Conservation (phyloP, 2,329 filamentous ascomycete species). For the Colletotrichum godetiae region DNA sequence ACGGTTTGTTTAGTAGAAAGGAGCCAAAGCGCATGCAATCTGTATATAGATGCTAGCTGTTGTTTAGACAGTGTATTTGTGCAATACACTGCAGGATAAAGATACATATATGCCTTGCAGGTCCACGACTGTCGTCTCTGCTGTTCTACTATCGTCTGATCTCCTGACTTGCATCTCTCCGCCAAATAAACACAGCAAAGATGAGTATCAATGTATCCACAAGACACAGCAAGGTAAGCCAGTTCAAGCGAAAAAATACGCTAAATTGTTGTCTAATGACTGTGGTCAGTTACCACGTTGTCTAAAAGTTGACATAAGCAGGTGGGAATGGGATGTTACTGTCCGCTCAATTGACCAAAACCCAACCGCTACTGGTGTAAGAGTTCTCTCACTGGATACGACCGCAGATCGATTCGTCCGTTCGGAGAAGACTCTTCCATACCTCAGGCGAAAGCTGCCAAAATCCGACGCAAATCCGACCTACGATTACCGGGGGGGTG, state of each 20-base stretch:
- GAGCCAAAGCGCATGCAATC: too few species aligned
- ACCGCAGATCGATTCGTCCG: background rate
- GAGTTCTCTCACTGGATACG: background rate
- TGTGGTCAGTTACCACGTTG: background rate
- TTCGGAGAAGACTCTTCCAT: background rate
- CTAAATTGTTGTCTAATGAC: background rate
- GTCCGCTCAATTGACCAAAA: background rate
- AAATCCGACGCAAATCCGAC: background rate
- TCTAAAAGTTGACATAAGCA: background rate
- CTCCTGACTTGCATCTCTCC: too few species aligned
- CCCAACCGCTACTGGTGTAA: background rate
- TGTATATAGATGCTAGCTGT: too few species aligned
- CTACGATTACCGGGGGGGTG: background rate
- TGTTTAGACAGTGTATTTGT: too few species aligned
- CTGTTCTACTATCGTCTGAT: too few species aligned
- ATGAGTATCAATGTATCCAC: too few species aligned
- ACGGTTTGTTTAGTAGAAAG: too few species aligned
- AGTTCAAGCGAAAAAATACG: background rate
- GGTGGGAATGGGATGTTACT: background rate
- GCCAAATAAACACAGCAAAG: too few species aligned
- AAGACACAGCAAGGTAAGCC: background rate
- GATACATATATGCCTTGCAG: too few species aligned
- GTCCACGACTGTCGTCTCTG: too few species aligned
- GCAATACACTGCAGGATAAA: too few species aligned
- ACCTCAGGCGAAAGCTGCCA: background rate